Base-by-base conservation (phyloP, 2,329 filamentous ascomycete genomes). In the Phialocephala subalpina region DNA sequence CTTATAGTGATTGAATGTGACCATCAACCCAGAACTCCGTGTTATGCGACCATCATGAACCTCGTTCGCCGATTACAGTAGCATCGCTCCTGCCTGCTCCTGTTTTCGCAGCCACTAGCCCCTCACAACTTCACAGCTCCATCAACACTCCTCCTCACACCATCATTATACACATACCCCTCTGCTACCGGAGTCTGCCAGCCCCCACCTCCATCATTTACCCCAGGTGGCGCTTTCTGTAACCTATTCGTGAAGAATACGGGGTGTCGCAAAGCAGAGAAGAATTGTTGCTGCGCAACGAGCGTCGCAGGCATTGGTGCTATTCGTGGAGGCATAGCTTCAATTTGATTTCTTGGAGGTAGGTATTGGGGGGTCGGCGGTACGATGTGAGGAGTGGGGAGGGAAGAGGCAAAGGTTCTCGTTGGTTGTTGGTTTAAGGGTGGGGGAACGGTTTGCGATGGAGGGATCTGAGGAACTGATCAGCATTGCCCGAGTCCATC, bases 211-310 rank as follows among this genome's bases (percentile, higher is more conserved):
- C 71, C 69, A 42, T 70, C 64, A 33, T 58, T 40, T 38, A 73
- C 65, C 11, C 71, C 75, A 25, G 83, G 80, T 5, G 87, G 84
- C 2, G 85, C 82, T 72, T 84, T 86, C 65, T 84, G 85, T 59
- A 92, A 79, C 60, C 83, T 83, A 35, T 86, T 81, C 0, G 90
- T 91, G 79, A 94, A 93, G 79, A 94, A 94, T 1, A 93, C 91
- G 0, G 92, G 92, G 70, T 94, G 92, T 29, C 86, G 80, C 1
- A 91, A 87, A 11, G 86, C 81, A 75, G 91, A 72, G 9, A 71
- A 64, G 14, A 72, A 35, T 16, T 67, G 47, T 25, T 58, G 56
- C 40, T 62, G 57, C 67, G 7, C 69, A 64, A 65, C 76, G 73
- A 27, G 58, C 4, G 25, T 53, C 60, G 25, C 60, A 1, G 67